phyloP scores from a whole-genome alignment of 2,329 filamentous ascomycete genomes.

The Ophiostoma fasciatum region DNA sequence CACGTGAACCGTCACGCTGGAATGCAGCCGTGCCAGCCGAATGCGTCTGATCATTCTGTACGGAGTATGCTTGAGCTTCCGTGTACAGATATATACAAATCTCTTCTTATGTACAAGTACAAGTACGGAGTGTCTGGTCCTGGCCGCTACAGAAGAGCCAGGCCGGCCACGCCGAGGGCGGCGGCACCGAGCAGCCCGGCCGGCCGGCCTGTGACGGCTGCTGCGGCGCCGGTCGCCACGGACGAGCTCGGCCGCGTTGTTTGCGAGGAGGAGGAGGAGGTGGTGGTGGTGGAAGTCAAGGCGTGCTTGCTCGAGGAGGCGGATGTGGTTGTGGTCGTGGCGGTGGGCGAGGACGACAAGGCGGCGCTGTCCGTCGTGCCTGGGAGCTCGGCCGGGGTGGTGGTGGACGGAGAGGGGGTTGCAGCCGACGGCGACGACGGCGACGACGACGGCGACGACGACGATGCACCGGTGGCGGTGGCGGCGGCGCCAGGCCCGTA shows the following conservation, averaged over 20 bases:
- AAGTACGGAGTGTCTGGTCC: too few relatives aligned
- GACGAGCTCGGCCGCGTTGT: constrained; percentile 1
- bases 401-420: not conserved
- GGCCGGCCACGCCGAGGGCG: constrained; percentile 1
- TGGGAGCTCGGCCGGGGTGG: not conserved
- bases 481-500: constrained; percentile 11
- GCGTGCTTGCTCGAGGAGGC: too few relatives aligned
- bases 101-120: too few relatives aligned
- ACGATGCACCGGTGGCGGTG: constrained; percentile 1
- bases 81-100: not conserved
- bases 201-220: not conserved
- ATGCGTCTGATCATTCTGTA: too few relatives aligned
- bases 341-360: not conserved
- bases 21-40: too few relatives aligned
- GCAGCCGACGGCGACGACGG: not conserved
- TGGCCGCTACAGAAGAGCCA: constrained; percentile 5
- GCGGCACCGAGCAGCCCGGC: constrained; percentile 1
- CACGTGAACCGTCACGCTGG: too few relatives aligned
- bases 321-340: too few relatives aligned
- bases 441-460: not conserved
- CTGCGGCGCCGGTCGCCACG: not conserved
- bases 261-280: too few relatives aligned
- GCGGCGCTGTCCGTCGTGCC: too few relatives aligned
- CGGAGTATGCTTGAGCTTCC: too few relatives aligned
- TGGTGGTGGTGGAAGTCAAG: too few relatives aligned